Conservation (phyloP, 139 green algal genomes). For the Gonium pectorale region DNA sequence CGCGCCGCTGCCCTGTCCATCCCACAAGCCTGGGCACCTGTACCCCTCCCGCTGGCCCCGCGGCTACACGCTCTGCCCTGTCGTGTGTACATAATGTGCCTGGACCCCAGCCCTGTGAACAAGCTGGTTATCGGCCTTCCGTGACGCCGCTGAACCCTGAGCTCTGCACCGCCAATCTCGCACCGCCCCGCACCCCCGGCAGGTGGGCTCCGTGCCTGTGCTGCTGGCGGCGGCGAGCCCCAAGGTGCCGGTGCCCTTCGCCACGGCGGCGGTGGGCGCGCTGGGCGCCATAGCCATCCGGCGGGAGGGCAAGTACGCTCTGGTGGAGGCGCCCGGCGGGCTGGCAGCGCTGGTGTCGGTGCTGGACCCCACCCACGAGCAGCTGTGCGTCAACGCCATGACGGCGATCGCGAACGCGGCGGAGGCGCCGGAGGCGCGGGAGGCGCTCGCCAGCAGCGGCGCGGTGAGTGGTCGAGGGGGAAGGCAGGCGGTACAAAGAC, state of each 20-base stretch:
- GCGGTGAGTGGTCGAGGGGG: constrained; percentile 15
- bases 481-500: not conserved
- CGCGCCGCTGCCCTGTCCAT: no score
- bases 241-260: constrained; percentile 9
- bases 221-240: constrained; percentile 35
- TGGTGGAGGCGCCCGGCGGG: constrained; percentile 42
- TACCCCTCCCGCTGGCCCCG: no score
- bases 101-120: no score
- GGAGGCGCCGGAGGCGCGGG: constrained; percentile 47
- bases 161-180: not conserved
- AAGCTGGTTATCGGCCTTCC: no score
- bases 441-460: constrained; percentile 24
- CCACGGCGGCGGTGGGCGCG: constrained; percentile 52
- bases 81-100: no score
- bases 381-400: constrained; percentile 46
- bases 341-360: not conserved
- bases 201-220: constrained; percentile 43
- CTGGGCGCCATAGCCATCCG: constrained; percentile 61
- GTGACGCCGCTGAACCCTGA: no score
- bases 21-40: no score
- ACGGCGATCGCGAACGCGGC: constrained; percentile 45
- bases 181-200: not conserved
- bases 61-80: no score
- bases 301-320: constrained; percentile 63
- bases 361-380: constrained; percentile 34